Evolutionary conservation across 345 rosid species (phyloP).

Genomic region (Atalantia buxifolia): DNA sequence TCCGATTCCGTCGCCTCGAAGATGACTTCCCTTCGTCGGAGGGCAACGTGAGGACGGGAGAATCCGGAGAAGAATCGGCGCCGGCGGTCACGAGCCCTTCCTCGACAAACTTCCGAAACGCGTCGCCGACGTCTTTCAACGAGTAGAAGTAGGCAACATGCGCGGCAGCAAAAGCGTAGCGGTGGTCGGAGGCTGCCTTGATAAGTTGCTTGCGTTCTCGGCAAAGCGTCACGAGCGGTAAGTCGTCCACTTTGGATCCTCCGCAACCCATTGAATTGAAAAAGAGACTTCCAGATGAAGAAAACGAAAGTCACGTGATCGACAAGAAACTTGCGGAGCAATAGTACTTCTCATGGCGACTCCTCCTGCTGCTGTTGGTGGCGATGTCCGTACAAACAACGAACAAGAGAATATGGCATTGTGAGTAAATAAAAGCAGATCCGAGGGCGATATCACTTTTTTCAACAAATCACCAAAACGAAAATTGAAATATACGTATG

Average conservation of each 20-base stretch:
- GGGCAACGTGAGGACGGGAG: constrained; percentile 84
- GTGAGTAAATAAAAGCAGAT: constrained; percentile 2
- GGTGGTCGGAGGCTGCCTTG: constrained; percentile 67
- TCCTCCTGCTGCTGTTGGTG: not conserved
- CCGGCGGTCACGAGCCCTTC: constrained; percentile 64
- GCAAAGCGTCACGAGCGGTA: constrained; percentile 70
- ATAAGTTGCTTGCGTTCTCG: constrained; percentile 68
- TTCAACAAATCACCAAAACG: not conserved
- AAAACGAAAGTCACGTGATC: not conserved
- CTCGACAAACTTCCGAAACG: constrained; percentile 72
- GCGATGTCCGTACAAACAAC: not conserved
- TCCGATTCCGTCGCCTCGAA: constrained; percentile 14
- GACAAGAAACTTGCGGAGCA: not conserved
- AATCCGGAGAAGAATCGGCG: constrained; percentile 33
- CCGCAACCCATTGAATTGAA: constrained; percentile 74
- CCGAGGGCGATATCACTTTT: constrained; percentile 12
- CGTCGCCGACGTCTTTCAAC: constrained; percentile 69
- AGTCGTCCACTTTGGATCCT: constrained; percentile 80
- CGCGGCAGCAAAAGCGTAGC: constrained; percentile 83
- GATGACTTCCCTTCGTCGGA: constrained; percentile 57
- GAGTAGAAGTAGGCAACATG: constrained; percentile 76
- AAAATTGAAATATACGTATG: not conserved
- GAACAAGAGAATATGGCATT: constrained; percentile 24
- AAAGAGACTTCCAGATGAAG: not conserved
- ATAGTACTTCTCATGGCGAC: constrained; percentile 22